Evolutionary conservation across 2,329 filamentous ascomycete genomes (phyloP).

Genomic region (Aureobasidium sp.): DNA sequence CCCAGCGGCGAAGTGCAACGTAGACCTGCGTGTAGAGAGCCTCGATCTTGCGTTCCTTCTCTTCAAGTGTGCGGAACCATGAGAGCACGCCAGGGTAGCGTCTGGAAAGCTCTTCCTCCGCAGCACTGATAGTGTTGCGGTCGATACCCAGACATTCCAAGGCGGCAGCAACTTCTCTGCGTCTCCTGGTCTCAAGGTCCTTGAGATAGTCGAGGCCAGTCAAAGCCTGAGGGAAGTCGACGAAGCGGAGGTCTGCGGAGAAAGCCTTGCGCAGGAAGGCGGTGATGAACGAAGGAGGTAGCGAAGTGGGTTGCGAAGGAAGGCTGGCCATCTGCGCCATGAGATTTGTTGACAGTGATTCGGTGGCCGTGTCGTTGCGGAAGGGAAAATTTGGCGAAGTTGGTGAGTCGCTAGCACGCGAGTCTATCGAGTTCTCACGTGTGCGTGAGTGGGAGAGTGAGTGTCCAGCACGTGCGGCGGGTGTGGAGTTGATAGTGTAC

Average conservation of each 20-base stretch:
- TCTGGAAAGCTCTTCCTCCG: conserved; percentile 42
- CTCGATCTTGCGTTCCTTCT: conserved; percentile 46
- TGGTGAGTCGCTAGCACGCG: conserved; percentile 27
- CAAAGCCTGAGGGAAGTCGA: conserved; percentile 60
- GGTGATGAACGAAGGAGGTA: conserved; percentile 57
- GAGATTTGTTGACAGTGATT: conserved; percentile 44
- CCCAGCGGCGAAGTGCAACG: conserved; percentile 56
- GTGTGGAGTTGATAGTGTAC: conserved; percentile 55
- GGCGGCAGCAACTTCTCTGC: conserved; percentile 50
- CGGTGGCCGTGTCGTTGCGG: conserved; percentile 26
- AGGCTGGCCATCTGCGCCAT: conserved; percentile 52
- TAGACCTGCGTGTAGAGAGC: conserved; percentile 55
- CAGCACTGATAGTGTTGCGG: conserved; percentile 38
- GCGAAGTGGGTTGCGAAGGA: conserved; percentile 52
- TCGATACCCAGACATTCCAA: conserved; percentile 46
- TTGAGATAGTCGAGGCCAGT: conserved; percentile 60
- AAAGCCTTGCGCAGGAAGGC: conserved; percentile 56
- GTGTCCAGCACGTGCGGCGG: conserved; percentile 37
- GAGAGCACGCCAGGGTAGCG: conserved; percentile 48
- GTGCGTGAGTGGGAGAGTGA: conserved; percentile 20
- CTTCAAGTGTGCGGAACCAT: conserved; percentile 43
- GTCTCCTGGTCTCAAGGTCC: conserved; percentile 54
- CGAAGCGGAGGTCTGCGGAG: conserved; percentile 46
- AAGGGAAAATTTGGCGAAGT: conserved; percentile 29
- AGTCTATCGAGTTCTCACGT: conserved; percentile 8